These are phyloP conservation scores for Naegleria gruberi DNA, from an alignment of 208 protist genomes.

Conservation along the genomic window DNA sequence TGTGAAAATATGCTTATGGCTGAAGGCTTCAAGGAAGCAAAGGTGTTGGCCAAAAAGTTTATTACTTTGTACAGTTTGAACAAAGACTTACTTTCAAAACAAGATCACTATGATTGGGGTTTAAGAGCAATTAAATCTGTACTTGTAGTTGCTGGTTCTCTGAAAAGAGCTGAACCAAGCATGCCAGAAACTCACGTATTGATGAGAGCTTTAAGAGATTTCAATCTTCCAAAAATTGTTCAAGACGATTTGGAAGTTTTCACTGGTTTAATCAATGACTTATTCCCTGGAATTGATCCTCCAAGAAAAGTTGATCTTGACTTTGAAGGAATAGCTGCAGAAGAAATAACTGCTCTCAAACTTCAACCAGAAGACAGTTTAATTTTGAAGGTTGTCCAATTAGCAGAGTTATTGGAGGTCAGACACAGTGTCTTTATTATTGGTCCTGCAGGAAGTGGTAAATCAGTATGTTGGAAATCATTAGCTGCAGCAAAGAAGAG, in stretches of 20 bases:
- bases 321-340: conserved; percentile 62
- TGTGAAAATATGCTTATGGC: conserved; percentile 61
- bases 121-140: conserved; percentile 59
- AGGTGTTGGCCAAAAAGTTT: conserved; percentile 52
- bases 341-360: conserved; percentile 56
- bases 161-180: conserved; percentile 53
- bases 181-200: conserved; percentile 49
- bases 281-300: conserved; percentile 93
- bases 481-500: conserved; percentile 29
- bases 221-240: conserved; percentile 68
- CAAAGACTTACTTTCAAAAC: conserved; percentile 28
- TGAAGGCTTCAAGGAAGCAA: conserved; percentile 59
- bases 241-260: conserved; percentile 52
- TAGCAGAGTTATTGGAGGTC: conserved; percentile 51
- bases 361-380: conserved; percentile 69
- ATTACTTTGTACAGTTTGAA: conserved; percentile 54
- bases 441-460: conserved; percentile 47
- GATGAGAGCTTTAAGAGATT: conserved; percentile 63
- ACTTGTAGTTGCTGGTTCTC: conserved; percentile 50
- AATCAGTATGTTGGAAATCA: conserved; percentile 39
- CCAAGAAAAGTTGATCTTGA: conserved; percentile 45
- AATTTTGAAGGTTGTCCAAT: conserved; percentile 74
- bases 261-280: conserved; percentile 82
- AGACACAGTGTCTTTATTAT: conserved; percentile 59
- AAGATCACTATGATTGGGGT: conserved; percentile 62